Base-by-base conservation (phyloP, 1,284 basidiomycete genomes). In the Rhodotorula sp. region DNA sequence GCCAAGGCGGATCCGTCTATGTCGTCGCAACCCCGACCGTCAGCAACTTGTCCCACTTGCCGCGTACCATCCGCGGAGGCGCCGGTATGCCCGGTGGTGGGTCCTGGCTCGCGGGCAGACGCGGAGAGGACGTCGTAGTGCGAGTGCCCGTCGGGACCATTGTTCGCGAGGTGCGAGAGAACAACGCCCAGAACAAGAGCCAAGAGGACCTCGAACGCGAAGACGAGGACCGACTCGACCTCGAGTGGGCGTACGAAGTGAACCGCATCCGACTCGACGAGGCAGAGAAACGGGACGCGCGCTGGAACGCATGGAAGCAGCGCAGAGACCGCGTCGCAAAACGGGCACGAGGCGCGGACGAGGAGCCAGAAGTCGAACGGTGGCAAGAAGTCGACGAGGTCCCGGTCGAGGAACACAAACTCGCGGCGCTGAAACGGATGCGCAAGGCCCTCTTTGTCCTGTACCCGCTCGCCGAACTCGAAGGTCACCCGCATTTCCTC, bases 81-180 rank as follows among this genome's bases (percentile, higher is more conserved):
- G 81, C 86, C 30, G 95, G 93, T 15, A 83, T 81, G 0, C 82
- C 88, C 67, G 94, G 94, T 15, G 85, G 87, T 66, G 93, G 95
- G 0, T 88, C 89, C 20, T 93, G 90, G 87, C 87, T 87, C 76
- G 90, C 91, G 77, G 95, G 95, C 1, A 85, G 85, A 72, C 85
- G 86, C 64, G 91, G 88, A 0, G 79, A 85, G 4, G 91, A 93
- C 20, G 83, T 87, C 4, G 82, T 92, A 51, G 85, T 97, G 65
- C 83, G 85, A 49, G 92, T 97, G 0, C 95, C 94, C 0, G 81
- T 95, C 0, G 94, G 94, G 0, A 97, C 94, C 0, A 87, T 96
- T 67, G 88, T 97, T 7, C 86, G 87, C 48, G 62, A 62, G 42
- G 53, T 62, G 26, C 53, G 53, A 12, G 89, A 95, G 77, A 83